Evolutionary conservation across 2,329 filamentous ascomycete genomes (phyloP).

Genomic region (Aspergillus latus): DNA sequence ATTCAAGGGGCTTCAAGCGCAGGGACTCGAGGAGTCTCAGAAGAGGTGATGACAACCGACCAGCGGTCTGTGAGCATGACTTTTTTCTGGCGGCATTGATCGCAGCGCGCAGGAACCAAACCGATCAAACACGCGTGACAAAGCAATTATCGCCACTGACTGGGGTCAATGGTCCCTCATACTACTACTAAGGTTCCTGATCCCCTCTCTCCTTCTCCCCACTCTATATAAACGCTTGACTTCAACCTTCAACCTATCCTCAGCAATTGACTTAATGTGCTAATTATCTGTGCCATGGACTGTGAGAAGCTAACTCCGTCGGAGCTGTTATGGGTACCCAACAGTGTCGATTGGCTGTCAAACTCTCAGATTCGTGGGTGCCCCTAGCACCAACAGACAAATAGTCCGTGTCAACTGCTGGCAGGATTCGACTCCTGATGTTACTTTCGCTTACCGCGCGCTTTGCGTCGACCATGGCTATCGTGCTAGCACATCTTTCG

Average conservation of each 20-base stretch:
- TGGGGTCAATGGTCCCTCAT: not conserved
- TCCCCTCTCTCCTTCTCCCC: not conserved
- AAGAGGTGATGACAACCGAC: conserved; percentile 3
- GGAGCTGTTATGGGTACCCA: not conserved
- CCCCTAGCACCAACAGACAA: not conserved
- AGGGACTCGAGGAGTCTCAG: not conserved
- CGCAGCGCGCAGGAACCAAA: conserved; percentile 20
- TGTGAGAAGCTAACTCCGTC: too few species aligned
- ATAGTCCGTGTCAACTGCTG: not conserved
- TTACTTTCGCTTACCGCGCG: not conserved
- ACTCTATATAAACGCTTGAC: not conserved
- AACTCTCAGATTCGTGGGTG: not conserved
- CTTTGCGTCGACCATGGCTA: not conserved
- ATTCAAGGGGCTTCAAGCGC: not conserved
- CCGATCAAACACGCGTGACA: conserved; percentile 18
- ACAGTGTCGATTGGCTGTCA: not conserved
- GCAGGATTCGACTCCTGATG: not conserved
- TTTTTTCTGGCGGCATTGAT: conserved; percentile 13
- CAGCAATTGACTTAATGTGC: too few species aligned
- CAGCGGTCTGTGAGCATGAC: conserved; percentile 18
- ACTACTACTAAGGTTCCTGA: not conserved
- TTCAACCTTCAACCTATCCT: not conserved
- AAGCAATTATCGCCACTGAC: not conserved
- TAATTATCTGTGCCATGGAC: not conserved
- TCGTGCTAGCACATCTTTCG: too few species aligned